Percentiles rank a stretch among this genome's conserved stretches.
phyloP scores from a whole-genome alignment of 2,329 filamentous ascomycete genomes.

The Aspergillus puulaauensis region DNA sequence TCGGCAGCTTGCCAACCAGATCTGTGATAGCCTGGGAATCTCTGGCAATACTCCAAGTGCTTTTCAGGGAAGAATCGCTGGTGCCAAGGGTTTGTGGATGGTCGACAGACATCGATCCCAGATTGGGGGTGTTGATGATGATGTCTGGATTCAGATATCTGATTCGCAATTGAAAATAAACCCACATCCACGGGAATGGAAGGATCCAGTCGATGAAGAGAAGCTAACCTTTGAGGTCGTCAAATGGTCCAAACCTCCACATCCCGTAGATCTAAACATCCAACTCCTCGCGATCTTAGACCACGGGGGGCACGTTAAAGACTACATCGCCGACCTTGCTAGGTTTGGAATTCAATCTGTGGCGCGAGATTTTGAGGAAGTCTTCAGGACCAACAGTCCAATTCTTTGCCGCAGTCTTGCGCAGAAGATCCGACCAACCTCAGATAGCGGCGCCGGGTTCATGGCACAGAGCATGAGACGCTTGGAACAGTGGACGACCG shows the following conservation, averaged over 20 bases:
- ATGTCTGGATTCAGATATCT: constrained; percentile 56
- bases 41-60: constrained; percentile 46
- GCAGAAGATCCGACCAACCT: constrained; percentile 30
- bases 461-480: constrained; percentile 23
- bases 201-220: constrained; percentile 35
- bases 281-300: constrained; percentile 57
- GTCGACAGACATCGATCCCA: constrained; percentile 44
- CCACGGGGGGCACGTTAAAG: constrained; percentile 49
- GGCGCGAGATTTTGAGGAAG: constrained; percentile 35
- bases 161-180: constrained; percentile 60
- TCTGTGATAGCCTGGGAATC: constrained; percentile 47
- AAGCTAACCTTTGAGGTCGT: constrained; percentile 59
- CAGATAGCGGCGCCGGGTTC: constrained; percentile 21
- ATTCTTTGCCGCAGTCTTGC: constrained; percentile 37
- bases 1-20: constrained; percentile 45
- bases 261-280: constrained; percentile 50
- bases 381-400: constrained; percentile 36
- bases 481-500: constrained; percentile 37
- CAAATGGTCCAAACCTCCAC: constrained; percentile 46
- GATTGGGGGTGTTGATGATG: constrained; percentile 20
- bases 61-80: constrained; percentile 59
- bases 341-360: constrained; percentile 35
- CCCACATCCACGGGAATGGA: constrained; percentile 38
- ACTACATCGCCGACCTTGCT: constrained; percentile 45
- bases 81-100: constrained; percentile 64